Evolutionary conservation across 2,329 filamentous ascomycete genomes (phyloP), one percentile per base, ranked within the genome.

Genomic region (Clonostachys byssicola): DNA sequence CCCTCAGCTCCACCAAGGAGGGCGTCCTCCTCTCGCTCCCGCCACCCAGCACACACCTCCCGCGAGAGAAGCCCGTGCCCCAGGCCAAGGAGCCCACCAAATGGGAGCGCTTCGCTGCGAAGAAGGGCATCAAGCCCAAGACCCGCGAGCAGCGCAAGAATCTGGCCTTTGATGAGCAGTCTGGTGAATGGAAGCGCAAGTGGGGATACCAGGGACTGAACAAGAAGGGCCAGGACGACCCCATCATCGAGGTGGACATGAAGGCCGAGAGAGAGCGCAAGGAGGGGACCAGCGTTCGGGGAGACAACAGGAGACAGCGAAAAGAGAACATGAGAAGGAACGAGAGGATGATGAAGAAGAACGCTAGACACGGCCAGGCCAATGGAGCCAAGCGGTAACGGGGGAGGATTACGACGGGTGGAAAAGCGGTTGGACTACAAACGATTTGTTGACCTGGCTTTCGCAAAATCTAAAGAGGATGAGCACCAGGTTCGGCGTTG

Each of bases 181-280:
- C 75, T 34, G 88, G 89, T 54, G 88, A 94, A 65, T 97, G 91
- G 90, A 88, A 90, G 63, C 86, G 89, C 52, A 92, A 91, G 69
- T 99, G 92, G 90, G 94, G 94, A 1, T 96, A 94, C 73, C 88
- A 92, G 73, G 92, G 87, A 51, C 85, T 88, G 66, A 94, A 94
- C 68, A 92, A 94, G 75, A 83, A 85, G 51, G 86, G 81, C 17
- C 86, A 95, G 68, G 77, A 83, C 54, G 85, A 95, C 60, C 95
- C 92, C 88, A 74, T 96, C 56, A 89, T 96, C 49, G 94, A 97
- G 80, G 85, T 99, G 46, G 87, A 96, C 62, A 81, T 86, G 65
- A 81, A 86, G 65, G 83, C 81, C 62, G 85, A 89, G 70, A 77
- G 72, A 38, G 72, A 75, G 61, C 69, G 70, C 44, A 81, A 86